A percentile compares a stretch with the other conserved stretches of the same genome.
These are phyloP conservation scores for Dactylellina drechsleri DNA, from an alignment of 2,329 filamentous ascomycete genomes.

Conservation along the genomic window DNA sequence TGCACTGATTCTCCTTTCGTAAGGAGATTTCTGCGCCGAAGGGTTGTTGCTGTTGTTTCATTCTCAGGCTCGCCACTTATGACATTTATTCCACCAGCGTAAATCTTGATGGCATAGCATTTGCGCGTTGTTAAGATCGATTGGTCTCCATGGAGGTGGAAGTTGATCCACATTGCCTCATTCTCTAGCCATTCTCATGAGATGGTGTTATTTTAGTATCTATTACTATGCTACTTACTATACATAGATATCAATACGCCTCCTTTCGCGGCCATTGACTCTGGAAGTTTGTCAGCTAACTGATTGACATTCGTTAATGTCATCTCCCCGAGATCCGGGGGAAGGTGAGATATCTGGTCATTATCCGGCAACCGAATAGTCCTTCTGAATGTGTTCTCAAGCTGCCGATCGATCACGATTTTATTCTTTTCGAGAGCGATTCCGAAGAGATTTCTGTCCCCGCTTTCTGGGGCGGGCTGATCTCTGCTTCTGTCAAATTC, in stretches of 20 bases:
- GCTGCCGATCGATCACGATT: constrained; percentile 6
- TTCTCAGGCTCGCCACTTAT: constrained; percentile 17
- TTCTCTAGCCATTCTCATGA: not conserved
- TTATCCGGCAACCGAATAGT: constrained; percentile 14
- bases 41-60: constrained; percentile 12
- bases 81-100: constrained; percentile 12
- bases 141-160: not conserved
- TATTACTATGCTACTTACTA: not conserved
- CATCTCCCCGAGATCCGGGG: constrained; percentile 5
- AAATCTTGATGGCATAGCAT: constrained; percentile 12
- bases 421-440: constrained; percentile 3
- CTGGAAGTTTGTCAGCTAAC: constrained; percentile 6
- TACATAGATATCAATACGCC: constrained; percentile 11
- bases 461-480: not conserved
- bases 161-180: constrained; percentile 20
- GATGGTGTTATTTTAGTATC: not conserved
- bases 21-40: constrained; percentile 10
- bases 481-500: not conserved
- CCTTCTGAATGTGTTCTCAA: constrained; percentile 11
- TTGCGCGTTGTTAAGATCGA: not conserved
- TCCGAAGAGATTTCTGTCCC: constrained; percentile 1
- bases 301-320: constrained; percentile 7
- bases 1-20: constrained; percentile 8
- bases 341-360: constrained; percentile 10
- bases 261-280: constrained; percentile 11